Conservation (phyloP, 129 eudicot genomes). For the Apium graveolens region DNA sequence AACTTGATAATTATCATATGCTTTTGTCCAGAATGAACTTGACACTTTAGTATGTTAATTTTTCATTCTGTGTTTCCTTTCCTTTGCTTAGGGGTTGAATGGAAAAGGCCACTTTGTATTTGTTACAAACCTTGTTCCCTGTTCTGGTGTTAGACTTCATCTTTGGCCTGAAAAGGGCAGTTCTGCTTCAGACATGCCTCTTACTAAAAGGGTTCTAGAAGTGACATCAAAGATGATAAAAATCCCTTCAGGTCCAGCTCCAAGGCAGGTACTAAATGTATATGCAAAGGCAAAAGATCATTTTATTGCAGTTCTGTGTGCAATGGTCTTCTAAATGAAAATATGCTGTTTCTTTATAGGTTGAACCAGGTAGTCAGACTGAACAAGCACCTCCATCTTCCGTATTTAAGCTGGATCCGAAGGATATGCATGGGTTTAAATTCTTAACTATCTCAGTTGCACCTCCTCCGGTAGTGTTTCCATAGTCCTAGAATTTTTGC, state of each 20-base stretch:
- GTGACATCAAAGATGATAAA: constrained; percentile 78
- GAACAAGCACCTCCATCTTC: constrained; percentile 96
- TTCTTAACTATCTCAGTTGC: constrained; percentile 95
- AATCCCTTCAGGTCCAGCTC: constrained; percentile 96
- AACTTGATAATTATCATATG: not conserved
- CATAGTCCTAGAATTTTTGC: constrained; percentile 15
- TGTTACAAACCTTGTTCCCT: constrained; percentile 91
- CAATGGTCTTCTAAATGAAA: not conserved
- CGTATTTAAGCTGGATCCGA: constrained; percentile 67
- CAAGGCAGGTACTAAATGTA: constrained; percentile 79
- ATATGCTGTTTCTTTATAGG: constrained; percentile 32
- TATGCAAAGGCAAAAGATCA: not conserved
- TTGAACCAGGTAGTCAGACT: constrained; percentile 98
- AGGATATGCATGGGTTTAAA: constrained; percentile 80
- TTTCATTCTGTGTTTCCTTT: constrained; percentile 7
- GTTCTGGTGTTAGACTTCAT: constrained; percentile 87
- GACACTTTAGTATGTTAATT: not conserved
- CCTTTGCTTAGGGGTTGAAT: constrained; percentile 54
- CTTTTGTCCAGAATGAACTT: not conserved
- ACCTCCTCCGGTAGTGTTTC: constrained; percentile 72
- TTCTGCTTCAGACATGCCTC: constrained; percentile 38
- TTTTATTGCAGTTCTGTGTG: not conserved
- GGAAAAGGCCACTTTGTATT: constrained; percentile 76
- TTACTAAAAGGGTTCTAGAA: constrained; percentile 54
- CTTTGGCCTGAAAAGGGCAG: constrained; percentile 94